Percentiles rank a stretch among this genome's conserved stretches.
Evolutionary conservation across 257 asterid genomes (phyloP).

Genomic region (Hygrophila difformis): DNA sequence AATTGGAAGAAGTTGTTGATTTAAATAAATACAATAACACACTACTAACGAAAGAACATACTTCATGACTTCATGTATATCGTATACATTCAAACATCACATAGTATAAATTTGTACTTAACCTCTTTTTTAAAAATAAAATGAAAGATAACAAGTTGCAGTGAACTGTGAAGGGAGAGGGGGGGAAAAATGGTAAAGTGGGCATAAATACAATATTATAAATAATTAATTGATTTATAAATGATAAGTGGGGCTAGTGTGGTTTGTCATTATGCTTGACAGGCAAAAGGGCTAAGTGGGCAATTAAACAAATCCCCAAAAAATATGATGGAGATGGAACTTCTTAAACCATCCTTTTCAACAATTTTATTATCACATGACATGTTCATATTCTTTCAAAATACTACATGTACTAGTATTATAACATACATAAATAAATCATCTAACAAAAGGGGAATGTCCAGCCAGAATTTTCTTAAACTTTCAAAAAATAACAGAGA

Average conservation of each 20-base stretch:
- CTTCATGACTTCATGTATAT: too few species aligned
- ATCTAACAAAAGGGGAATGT: too few species aligned
- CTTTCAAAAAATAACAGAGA: neutral
- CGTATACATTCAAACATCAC: too few species aligned
- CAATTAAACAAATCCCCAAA: too few species aligned
- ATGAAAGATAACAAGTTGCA: too few species aligned
- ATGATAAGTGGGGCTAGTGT: neutral
- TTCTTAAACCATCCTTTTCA: conserved; percentile 4
- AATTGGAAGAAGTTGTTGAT: neutral
- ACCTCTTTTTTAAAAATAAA: too few species aligned
- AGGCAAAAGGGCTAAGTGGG: neutral
- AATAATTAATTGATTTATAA: neutral
- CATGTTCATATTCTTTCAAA: neutral
- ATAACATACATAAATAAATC: too few species aligned
- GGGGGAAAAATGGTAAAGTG: neutral
- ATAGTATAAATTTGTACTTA: too few species aligned
- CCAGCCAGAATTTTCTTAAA: neutral
- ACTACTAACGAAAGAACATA: too few species aligned
- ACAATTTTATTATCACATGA: neutral
- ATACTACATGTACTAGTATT: too few species aligned
- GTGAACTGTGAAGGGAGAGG: too few species aligned
- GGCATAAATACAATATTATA: neutral
- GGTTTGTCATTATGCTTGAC: conserved; percentile 6
- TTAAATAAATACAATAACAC: neutral
- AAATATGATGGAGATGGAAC: neutral